Evolutionary conservation across 345 rosid species (phyloP), one percentile per base, ranked within the genome.

Genomic region (Psidium guajava): DNA sequence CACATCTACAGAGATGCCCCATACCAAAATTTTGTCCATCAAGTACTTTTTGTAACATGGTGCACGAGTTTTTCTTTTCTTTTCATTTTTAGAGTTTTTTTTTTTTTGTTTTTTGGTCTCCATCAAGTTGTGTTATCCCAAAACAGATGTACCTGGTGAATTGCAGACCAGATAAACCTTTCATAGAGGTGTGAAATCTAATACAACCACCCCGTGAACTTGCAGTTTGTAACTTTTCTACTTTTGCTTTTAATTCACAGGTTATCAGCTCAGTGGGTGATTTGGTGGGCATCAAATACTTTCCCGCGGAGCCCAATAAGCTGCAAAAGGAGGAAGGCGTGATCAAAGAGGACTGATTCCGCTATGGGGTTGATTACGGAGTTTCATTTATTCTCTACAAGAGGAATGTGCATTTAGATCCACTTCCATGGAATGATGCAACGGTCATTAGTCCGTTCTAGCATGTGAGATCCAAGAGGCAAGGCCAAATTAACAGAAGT

Each of bases 231-330:
- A 3, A 56, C 28, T 42, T 13, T 57, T 55, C 11, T 83, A 55
- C 44, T 80, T 58, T 32, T 4, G 14, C 15, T 13, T 86, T 73
- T 73, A 52, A 61, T 42, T 85, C 83, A 55, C 93, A 96, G 98
- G 96, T 94, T 55, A 92, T 96, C 85, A 94, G 96, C 88, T 84
- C 83, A 80, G 98, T 92, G 57, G 98, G 98, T 82, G 98, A 96
- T 55, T 89, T 94, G 32, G 93, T 94, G 28, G 97, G 98, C 83
- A 93, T 94, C 82, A 96, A 96, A 88, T 96, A 95, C 91, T 94
- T 95, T 88, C 98, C 96, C 0, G 94, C 94, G 24, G 98, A 93
- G 82, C 93, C 96, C 53, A 74, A 89, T 22, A 94, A 95, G 91
- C 93, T 87, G 85, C 85, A 86, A 47, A 50, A 83, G 36, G 83